Evolutionary conservation across 2,329 filamentous ascomycete genomes (phyloP).

Genomic region (Monilinia vaccinii-corymbosi): DNA sequence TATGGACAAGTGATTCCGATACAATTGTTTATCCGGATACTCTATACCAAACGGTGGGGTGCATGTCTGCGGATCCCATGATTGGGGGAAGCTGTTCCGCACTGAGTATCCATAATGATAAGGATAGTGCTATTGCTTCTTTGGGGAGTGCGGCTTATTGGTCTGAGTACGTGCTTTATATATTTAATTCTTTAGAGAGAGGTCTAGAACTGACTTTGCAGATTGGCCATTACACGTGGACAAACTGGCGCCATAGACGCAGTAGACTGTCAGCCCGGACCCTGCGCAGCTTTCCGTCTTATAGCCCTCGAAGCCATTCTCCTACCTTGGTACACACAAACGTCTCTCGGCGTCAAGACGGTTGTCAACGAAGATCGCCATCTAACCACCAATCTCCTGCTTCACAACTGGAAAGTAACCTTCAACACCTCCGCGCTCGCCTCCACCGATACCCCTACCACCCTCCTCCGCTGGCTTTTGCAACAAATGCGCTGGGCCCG

Average conservation of each 20-base stretch:
- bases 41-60: conserved; percentile 22
- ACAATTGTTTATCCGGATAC: conserved; percentile 16
- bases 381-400: conserved; percentile 31
- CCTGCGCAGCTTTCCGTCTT: conserved; percentile 31
- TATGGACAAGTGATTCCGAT: conserved; percentile 33
- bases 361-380: conserved; percentile 34
- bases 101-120: conserved; percentile 30
- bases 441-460: conserved; percentile 32
- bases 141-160: conserved; percentile 30
- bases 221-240: conserved; percentile 29
- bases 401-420: conserved; percentile 30
- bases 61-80: conserved; percentile 28
- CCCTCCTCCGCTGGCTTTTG: conserved; percentile 29
- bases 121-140: conserved; percentile 27
- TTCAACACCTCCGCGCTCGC: conserved; percentile 30
- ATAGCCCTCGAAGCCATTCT: conserved; percentile 27
- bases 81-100: conserved; percentile 30
- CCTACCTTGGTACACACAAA: conserved; percentile 32
- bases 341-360: conserved; percentile 29
- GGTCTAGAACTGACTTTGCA: background rate
- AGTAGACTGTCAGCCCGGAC: conserved; percentile 32
- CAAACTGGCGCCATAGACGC: conserved; percentile 26
- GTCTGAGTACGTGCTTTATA: conserved; percentile 20
- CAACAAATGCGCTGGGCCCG: conserved; percentile 32
- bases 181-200: no score